A percentile compares a stretch with the other conserved stretches of the same genome.
Conservation (phyloP, 1,284 basidiomycete species). For the Naganishia liquefaciens region DNA sequence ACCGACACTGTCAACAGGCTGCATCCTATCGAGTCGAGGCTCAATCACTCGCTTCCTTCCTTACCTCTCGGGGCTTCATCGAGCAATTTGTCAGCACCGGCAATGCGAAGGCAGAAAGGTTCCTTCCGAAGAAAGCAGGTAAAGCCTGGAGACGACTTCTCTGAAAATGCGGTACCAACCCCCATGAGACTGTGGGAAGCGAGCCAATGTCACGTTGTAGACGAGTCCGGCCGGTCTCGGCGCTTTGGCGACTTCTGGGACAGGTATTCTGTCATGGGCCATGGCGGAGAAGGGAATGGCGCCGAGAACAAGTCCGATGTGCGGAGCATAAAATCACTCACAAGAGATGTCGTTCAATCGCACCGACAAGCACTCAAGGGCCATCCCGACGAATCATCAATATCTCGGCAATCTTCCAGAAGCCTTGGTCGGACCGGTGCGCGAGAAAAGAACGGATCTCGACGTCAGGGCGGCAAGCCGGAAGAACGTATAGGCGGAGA, state of each 20-base stretch:
- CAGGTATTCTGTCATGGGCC: background rate
- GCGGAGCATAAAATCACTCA: background rate
- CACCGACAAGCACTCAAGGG: background rate
- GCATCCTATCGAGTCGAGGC: background rate
- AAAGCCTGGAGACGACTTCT: slow-evolving; percentile 29
- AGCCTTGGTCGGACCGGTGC: background rate
- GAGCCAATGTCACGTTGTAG: slow-evolving; percentile 22
- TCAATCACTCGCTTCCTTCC: slow-evolving; percentile 18
- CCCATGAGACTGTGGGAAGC: slow-evolving; percentile 32
- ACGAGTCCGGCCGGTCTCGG: slow-evolving; percentile 26
- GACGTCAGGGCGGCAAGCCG: background rate
- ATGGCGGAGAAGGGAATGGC: background rate
- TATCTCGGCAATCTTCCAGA: background rate
- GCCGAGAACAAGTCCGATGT: background rate
- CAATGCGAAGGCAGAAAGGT: slow-evolving; percentile 1
- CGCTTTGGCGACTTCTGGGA: slow-evolving; percentile 34
- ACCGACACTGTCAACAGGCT: background rate
- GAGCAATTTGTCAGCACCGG: background rate
- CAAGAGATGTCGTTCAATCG: background rate
- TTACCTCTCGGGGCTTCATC: slow-evolving; percentile 8
- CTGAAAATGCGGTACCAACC: slow-evolving; percentile 19
- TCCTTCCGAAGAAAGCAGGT: slow-evolving; percentile 2
- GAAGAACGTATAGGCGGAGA: slow-evolving; percentile 26
- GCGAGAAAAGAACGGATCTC: background rate
- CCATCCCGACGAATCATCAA: background rate